A percentile compares a stretch with the other conserved stretches of the same genome.
phyloP scores from a whole-genome alignment of 257 asterid genomes.

The Primulina eburnea region DNA sequence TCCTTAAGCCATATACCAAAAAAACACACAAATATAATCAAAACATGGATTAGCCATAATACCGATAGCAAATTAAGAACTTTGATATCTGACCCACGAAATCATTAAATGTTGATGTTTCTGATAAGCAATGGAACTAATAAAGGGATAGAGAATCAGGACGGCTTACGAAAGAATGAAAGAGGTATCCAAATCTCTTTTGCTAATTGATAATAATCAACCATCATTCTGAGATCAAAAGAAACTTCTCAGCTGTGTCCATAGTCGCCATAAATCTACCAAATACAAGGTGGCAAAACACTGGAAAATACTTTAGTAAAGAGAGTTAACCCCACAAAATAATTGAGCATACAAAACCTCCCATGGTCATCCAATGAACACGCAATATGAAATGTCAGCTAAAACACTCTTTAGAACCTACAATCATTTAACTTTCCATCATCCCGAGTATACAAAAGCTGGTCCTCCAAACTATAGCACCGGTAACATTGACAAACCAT shows the following conservation, averaged over 20 bases:
- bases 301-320: background rate
- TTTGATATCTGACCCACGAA: background rate
- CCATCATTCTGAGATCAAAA: background rate
- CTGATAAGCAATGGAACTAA: background rate
- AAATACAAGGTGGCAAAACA: background rate
- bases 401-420: background rate
- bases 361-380: background rate
- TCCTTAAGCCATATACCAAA: background rate
- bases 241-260: slow-evolving; percentile 7
- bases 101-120: slow-evolving; percentile 2
- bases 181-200: too few relatives aligned
- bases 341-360: background rate
- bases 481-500: slow-evolving; percentile 1
- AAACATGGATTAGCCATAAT: too few relatives aligned
- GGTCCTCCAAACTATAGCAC: background rate
- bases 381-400: background rate
- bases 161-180: background rate
- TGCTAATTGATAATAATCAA: background rate
- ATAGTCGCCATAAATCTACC: background rate
- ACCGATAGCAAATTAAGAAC: too few relatives aligned
- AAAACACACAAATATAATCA: too few relatives aligned
- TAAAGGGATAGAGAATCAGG: background rate
- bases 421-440: background rate
- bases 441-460: slow-evolving; percentile 1
- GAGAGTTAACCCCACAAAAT: background rate